Conservation (phyloP, 2,329 filamentous ascomycete genomes). For the Pochonia chlamydosporia region DNA sequence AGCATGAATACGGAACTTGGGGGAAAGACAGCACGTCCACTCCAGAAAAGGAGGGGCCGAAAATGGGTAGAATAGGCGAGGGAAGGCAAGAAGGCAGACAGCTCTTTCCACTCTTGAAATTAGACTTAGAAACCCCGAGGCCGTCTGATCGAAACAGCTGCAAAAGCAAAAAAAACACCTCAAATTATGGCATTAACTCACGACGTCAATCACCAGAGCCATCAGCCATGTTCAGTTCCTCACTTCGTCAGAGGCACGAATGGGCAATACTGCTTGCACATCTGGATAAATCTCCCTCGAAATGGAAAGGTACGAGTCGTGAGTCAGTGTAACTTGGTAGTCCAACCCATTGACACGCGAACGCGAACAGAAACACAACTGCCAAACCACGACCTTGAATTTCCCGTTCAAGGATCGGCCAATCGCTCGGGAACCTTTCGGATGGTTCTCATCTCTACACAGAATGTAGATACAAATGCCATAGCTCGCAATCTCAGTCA, state of each 20-base stretch:
- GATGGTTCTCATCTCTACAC: constrained; percentile 33
- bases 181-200: not conserved
- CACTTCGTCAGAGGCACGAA: constrained; percentile 28
- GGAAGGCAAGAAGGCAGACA: not conserved
- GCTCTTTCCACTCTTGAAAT: constrained; percentile 5
- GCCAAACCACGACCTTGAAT: constrained; percentile 38
- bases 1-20: not conserved
- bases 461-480: constrained; percentile 25
- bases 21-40: not conserved
- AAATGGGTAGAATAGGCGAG: not conserved
- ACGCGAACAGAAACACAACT: constrained; percentile 32
- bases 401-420: constrained; percentile 22
- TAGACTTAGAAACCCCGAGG: not conserved
- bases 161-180: too few species aligned
- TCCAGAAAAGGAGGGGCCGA: not conserved
- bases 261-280: constrained; percentile 27
- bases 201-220: not conserved
- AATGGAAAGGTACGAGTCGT: constrained; percentile 22
- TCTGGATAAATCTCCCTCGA: constrained; percentile 14
- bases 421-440: constrained; percentile 20
- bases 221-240: constrained; percentile 32
- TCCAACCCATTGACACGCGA: constrained; percentile 7
- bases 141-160: too few species aligned
- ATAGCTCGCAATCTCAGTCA: constrained; percentile 31
- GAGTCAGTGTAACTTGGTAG: constrained; percentile 6